phyloP scores from a whole-genome alignment of 441 rosid genomes.

The Brassica hybrid region DNA sequence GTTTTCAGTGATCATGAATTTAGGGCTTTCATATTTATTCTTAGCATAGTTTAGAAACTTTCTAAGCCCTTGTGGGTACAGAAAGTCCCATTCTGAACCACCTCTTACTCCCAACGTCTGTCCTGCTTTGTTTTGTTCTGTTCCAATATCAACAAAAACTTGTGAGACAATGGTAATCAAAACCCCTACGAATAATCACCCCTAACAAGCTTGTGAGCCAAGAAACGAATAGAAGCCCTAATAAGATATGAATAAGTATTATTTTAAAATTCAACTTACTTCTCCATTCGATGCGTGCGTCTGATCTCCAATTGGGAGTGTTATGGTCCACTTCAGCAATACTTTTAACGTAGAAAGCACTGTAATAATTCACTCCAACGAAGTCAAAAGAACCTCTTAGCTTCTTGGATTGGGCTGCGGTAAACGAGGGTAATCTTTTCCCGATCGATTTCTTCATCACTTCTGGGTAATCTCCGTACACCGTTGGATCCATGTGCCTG shows the following conservation, averaged over 20 bases:
- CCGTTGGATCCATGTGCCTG: constrained; percentile 53
- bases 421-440: constrained; percentile 51
- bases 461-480: constrained; percentile 52
- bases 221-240: constrained; percentile 1
- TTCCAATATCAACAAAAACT: not conserved
- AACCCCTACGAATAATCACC: not conserved
- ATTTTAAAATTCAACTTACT: constrained; percentile 33
- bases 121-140: constrained; percentile 45
- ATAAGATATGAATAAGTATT: not conserved
- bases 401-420: constrained; percentile 40
- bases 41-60: constrained; percentile 37
- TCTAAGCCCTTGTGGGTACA: constrained; percentile 46
- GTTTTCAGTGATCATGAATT: constrained; percentile 45
- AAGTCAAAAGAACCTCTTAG: constrained; percentile 53
- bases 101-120: constrained; percentile 37
- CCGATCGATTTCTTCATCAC: constrained; percentile 47
- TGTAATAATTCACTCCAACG: constrained; percentile 56
- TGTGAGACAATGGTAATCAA: too few relatives aligned
- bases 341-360: constrained; percentile 45
- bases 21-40: constrained; percentile 37
- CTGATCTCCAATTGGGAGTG: constrained; percentile 37
- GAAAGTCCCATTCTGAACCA: constrained; percentile 43
- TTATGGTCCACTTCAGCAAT: constrained; percentile 18
- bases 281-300: constrained; percentile 36
- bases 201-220: not conserved